These are phyloP conservation scores for Globisporangium takayamanum DNA, from an alignment of 352 stramenopile species.

Conservation along the genomic window DNA sequence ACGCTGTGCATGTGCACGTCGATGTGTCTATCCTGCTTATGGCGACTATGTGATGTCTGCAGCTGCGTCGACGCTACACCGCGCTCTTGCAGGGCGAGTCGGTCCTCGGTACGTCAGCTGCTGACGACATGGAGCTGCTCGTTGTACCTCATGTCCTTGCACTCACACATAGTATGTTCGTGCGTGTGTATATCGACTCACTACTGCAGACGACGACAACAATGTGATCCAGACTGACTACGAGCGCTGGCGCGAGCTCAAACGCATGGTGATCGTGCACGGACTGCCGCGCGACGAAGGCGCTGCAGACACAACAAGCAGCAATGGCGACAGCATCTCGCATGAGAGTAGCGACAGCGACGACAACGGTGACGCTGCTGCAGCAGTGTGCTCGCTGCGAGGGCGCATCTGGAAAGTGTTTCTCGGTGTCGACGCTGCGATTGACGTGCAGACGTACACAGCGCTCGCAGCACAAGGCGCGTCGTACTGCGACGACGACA, in stretches of 20 bases:
- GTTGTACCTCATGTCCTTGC: no score
- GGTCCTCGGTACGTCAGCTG: slow-evolving; percentile 27
- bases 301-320: neutral
- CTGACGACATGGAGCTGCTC: no score
- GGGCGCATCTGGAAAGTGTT: slow-evolving; percentile 88
- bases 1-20: neutral
- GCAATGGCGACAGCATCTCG: neutral
- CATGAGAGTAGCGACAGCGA: neutral
- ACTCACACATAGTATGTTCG: neutral
- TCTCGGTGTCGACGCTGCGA: slow-evolving; percentile 64
- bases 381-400: slow-evolving; percentile 50
- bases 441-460: slow-evolving; percentile 56
- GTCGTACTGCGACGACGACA: slow-evolving; percentile 80
- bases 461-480: slow-evolving; percentile 66
- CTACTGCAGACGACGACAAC: slow-evolving; percentile 24
- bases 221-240: slow-evolving; percentile 50
- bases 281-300: slow-evolving; percentile 43
- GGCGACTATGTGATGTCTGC: neutral
- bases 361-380: neutral
- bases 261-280: slow-evolving; percentile 75
- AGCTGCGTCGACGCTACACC: slow-evolving; percentile 42
- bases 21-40: neutral
- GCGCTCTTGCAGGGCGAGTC: slow-evolving; percentile 36
- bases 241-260: slow-evolving; percentile 75
- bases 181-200: neutral